phyloP scores from a whole-genome alignment of 768 basidiomycete species.

The Megacollybia marginata region DNA sequence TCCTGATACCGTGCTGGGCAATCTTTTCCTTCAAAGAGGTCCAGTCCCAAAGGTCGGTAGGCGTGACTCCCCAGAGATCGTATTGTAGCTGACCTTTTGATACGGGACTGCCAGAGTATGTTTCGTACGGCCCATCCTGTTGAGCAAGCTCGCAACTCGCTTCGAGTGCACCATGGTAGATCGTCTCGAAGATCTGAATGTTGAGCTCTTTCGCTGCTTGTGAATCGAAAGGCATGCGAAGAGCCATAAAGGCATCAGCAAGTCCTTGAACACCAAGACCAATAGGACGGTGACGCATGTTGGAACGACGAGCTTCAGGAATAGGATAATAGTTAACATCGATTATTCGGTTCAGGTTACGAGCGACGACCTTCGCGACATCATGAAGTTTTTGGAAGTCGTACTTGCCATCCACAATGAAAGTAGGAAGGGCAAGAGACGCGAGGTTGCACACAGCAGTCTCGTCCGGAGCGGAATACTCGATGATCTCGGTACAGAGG shows the following conservation, averaged over 20 bases:
- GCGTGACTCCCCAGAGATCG: slow-evolving; percentile 93
- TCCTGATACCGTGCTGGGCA: slow-evolving; percentile 71
- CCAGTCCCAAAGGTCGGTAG: slow-evolving; percentile 94
- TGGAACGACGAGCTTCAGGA: slow-evolving; percentile 83
- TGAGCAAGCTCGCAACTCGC: slow-evolving; percentile 83
- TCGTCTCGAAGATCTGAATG: slow-evolving; percentile 96
- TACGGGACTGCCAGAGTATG: slow-evolving; percentile 88
- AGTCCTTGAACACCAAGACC: slow-evolving; percentile 97
- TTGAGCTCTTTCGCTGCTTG: slow-evolving; percentile 82
- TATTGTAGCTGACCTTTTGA: slow-evolving; percentile 83
- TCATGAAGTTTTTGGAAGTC: slow-evolving; percentile 95
- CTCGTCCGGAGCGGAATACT: slow-evolving; percentile 96
- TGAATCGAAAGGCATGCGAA: slow-evolving; percentile 94
- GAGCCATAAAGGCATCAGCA: slow-evolving; percentile 96
- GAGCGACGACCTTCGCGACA: slow-evolving; percentile 86
- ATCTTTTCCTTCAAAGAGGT: slow-evolving; percentile 78
- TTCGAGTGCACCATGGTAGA: slow-evolving; percentile 93
- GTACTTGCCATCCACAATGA: slow-evolving; percentile 74
- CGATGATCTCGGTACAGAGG: slow-evolving; percentile 97
- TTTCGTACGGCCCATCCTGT: slow-evolving; percentile 76
- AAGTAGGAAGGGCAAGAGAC: slow-evolving; percentile 90
- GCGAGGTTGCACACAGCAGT: slow-evolving; percentile 98
- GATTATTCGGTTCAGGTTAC: slow-evolving; percentile 92
- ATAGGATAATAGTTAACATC: slow-evolving; percentile 95
- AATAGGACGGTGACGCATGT: slow-evolving; percentile 96